phyloP scores from a whole-genome alignment of 2,329 filamentous ascomycete species.

The Talaromyces marneffei region DNA sequence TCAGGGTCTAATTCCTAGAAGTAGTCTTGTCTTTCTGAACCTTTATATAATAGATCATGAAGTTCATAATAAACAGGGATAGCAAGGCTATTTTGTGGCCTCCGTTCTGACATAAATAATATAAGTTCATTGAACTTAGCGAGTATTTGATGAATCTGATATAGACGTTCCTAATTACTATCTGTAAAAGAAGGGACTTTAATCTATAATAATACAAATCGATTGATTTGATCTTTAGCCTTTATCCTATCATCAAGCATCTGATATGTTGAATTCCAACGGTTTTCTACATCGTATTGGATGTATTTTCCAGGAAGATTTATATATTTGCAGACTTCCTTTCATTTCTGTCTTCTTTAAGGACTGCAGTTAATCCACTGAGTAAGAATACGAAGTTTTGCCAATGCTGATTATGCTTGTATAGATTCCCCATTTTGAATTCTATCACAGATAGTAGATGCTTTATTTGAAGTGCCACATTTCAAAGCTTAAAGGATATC shows the following conservation, averaged over 20 bases:
- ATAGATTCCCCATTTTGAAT: not conserved
- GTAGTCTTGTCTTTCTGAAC: not conserved
- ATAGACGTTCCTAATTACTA: too few relatives aligned
- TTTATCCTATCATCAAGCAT: too few relatives aligned
- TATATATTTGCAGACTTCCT: conserved; percentile 11
- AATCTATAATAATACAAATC: too few relatives aligned
- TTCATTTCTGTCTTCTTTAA: conserved; percentile 15
- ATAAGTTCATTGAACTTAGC: too few relatives aligned
- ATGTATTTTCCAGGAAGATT: too few relatives aligned
- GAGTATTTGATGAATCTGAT: too few relatives aligned
- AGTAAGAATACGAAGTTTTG: too few relatives aligned
- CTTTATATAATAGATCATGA: conserved; percentile 8
- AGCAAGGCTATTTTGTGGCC: conserved; percentile 10
- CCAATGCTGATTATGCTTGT: conserved; percentile 2
- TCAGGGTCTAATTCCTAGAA: too few relatives aligned
- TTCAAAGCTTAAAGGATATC: conserved; percentile 15
- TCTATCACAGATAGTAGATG: conserved; percentile 10
- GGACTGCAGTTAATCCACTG: conserved; percentile 17
- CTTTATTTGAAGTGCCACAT: conserved; percentile 13
- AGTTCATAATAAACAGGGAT: conserved; percentile 13
- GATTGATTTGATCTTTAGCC: too few relatives aligned
- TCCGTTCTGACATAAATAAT: not conserved
- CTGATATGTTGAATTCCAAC: too few relatives aligned
- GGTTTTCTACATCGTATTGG: too few relatives aligned
- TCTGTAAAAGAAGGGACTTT: too few relatives aligned